Percentiles rank a stretch among this genome's conserved stretches.
Evolutionary conservation across 2,329 filamentous ascomycete genomes (phyloP).

Genomic region (Dactylellina cionopaga): DNA sequence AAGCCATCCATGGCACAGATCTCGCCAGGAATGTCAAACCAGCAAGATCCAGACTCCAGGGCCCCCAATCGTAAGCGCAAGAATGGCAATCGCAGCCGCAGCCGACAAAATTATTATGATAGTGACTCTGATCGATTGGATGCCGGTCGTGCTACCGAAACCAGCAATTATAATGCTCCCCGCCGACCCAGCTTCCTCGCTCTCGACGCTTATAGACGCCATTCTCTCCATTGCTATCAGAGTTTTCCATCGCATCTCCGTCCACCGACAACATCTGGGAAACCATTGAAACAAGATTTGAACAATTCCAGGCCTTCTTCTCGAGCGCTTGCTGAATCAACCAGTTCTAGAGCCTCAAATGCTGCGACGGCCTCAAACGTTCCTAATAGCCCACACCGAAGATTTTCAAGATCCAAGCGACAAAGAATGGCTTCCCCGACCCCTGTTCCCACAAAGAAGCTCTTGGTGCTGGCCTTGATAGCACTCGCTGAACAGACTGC

Average conservation of each 20-base stretch:
- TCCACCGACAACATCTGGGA: slow-evolving; percentile 65
- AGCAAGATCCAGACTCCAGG: slow-evolving; percentile 21
- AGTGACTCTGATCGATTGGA: slow-evolving; percentile 7
- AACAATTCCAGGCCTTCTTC: slow-evolving; percentile 55
- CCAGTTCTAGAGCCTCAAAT: slow-evolving; percentile 57
- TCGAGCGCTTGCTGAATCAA: slow-evolving; percentile 54
- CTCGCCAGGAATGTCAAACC: slow-evolving; percentile 45
- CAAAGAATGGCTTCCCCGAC: slow-evolving; percentile 66
- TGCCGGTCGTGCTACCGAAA: not conserved
- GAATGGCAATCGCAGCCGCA: slow-evolving; percentile 17
- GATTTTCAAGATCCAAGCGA: slow-evolving; percentile 1
- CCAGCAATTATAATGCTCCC: not conserved
- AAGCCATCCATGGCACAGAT: slow-evolving; percentile 6
- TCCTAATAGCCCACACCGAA: slow-evolving; percentile 5
- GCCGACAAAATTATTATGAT: slow-evolving; percentile 13
- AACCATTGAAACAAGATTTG: slow-evolving; percentile 16
- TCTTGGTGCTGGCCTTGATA: slow-evolving; percentile 84
- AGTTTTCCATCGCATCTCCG: slow-evolving; percentile 80
- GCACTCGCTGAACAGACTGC: slow-evolving; percentile 95
- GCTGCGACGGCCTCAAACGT: slow-evolving; percentile 18
- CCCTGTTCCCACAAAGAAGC: slow-evolving; percentile 82
- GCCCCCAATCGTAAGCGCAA: slow-evolving; percentile 43
- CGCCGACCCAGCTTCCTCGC: slow-evolving; percentile 44
- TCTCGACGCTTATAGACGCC: slow-evolving; percentile 58
- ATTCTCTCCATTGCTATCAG: slow-evolving; percentile 75